phyloP scores from a whole-genome alignment of 495 filamentous ascomycete species.

The Collariella sp. region DNA sequence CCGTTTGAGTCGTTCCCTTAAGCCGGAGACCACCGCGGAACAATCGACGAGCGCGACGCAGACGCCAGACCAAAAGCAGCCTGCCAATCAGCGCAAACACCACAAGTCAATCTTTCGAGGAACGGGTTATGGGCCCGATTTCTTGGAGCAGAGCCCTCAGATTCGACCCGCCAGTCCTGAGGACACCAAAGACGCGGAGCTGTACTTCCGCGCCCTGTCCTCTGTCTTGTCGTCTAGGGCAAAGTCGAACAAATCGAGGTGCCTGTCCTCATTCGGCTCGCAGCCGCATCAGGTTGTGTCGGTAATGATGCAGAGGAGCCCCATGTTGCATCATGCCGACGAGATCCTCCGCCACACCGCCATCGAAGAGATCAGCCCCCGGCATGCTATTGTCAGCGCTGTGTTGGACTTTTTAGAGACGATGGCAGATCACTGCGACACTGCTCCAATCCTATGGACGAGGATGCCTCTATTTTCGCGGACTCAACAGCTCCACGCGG shows the following conservation, averaged over 20 bases:
- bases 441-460: constrained; percentile 7
- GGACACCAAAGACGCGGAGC: neutral
- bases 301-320: constrained; percentile 27
- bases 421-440: constrained; percentile 15
- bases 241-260: neutral
- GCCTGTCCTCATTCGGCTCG: constrained; percentile 9
- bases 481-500: constrained; percentile 11
- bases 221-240: constrained; percentile 4
- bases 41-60: neutral
- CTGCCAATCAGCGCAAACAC: no score
- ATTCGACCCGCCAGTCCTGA: neutral
- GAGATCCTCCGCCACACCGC: constrained; percentile 24
- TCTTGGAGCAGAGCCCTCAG: neutral
- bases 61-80: neutral
- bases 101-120: no score
- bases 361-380: constrained; percentile 23
- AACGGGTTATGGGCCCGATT: constrained; percentile 16
- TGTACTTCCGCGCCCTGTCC: constrained; percentile 17
- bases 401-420: constrained; percentile 26
- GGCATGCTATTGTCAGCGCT: constrained; percentile 10
- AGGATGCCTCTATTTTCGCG: constrained; percentile 18
- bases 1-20: no score
- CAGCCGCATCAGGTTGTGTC: constrained; percentile 12
- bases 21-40: neutral
- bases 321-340: constrained; percentile 22